Percentiles rank a stretch among this genome's conserved stretches.
Evolutionary conservation across 306 rosid genomes (phyloP).

Genomic region (Sophora flavescens): DNA sequence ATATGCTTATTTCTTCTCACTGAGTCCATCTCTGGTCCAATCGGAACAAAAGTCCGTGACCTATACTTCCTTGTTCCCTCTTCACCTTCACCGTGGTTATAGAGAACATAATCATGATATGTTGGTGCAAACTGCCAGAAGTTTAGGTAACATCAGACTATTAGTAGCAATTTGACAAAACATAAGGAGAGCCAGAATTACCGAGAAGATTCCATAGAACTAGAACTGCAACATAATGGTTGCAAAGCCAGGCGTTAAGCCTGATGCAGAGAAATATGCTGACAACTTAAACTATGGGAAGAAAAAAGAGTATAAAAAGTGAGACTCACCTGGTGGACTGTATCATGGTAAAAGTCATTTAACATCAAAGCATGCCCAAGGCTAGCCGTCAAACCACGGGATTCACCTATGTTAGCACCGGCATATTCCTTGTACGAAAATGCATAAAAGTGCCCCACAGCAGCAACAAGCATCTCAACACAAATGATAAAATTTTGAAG

Average conservation of each 20-base stretch:
- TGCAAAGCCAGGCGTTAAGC: slow-evolving; percentile 15
- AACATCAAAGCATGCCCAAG: slow-evolving; percentile 81
- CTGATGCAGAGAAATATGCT: slow-evolving; percentile 1
- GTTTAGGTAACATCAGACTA: slow-evolving; percentile 20
- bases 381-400: slow-evolving; percentile 78
- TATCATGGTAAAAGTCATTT: slow-evolving; percentile 90
- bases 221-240: neutral
- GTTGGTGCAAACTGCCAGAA: slow-evolving; percentile 90
- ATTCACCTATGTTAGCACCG: slow-evolving; percentile 83
- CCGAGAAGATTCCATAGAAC: slow-evolving; percentile 19
- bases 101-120: slow-evolving; percentile 91
- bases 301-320: neutral
- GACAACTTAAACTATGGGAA: neutral
- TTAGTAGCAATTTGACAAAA: slow-evolving; percentile 36
- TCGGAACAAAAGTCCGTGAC: slow-evolving; percentile 92
- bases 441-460: slow-evolving; percentile 86
- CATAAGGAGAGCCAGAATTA: neutral
- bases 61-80: slow-evolving; percentile 85
- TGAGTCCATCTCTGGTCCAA: slow-evolving; percentile 90
- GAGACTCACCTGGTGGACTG: slow-evolving; percentile 85
- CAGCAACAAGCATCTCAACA: slow-evolving; percentile 93
- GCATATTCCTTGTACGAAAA: slow-evolving; percentile 95
- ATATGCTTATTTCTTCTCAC: slow-evolving; percentile 79
- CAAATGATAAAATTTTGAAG: slow-evolving; percentile 83
- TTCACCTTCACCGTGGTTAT: slow-evolving; percentile 82